These are phyloP conservation scores for Sabuloglossum arenarium DNA, from an alignment of 495 filamentous ascomycete species.

Conservation along the genomic window DNA sequence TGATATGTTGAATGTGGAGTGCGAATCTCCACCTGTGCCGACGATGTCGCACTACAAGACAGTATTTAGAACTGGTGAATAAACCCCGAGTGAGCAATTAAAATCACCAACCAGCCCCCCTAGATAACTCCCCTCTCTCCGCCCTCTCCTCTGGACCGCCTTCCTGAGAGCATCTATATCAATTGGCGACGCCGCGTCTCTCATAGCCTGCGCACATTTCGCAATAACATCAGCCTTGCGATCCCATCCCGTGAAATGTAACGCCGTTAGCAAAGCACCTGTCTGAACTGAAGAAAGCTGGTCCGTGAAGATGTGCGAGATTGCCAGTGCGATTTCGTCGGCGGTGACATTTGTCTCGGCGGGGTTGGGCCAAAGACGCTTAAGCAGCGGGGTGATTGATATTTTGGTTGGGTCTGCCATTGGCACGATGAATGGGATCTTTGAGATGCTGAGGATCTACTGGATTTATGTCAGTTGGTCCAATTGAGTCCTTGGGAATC, in stretches of 20 bases:
- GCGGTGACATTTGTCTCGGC: slow-evolving; percentile 35
- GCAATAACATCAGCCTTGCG: slow-evolving; percentile 60
- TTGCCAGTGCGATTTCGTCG: slow-evolving; percentile 65
- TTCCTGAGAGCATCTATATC: slow-evolving; percentile 35
- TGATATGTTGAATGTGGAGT: slow-evolving; percentile 94
- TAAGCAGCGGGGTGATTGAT: slow-evolving; percentile 65
- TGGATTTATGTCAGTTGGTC: no score
- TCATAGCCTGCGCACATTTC: slow-evolving; percentile 47
- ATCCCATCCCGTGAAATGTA: slow-evolving; percentile 75
- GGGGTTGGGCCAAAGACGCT: slow-evolving; percentile 48
- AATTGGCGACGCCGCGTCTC: slow-evolving; percentile 44
- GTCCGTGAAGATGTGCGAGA: slow-evolving; percentile 77
- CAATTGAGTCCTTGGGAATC: no score
- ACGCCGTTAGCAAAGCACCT: slow-evolving; percentile 60
- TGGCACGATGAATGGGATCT: not conserved
- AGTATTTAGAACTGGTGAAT: not conserved
- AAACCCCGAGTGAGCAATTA: not conserved
- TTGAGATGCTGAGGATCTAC: no score
- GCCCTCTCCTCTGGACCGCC: slow-evolving; percentile 32
- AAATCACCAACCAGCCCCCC: slow-evolving; percentile 38
- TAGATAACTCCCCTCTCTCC: slow-evolving; percentile 44
- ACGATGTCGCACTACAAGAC: slow-evolving; percentile 71
- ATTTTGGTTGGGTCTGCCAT: slow-evolving; percentile 1
- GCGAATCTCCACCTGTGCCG: slow-evolving; percentile 87
- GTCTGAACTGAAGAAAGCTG: slow-evolving; percentile 64